Base-by-base conservation (phyloP, 352 stramenopile genomes). In the Phytopythium oedochilum region DNA sequence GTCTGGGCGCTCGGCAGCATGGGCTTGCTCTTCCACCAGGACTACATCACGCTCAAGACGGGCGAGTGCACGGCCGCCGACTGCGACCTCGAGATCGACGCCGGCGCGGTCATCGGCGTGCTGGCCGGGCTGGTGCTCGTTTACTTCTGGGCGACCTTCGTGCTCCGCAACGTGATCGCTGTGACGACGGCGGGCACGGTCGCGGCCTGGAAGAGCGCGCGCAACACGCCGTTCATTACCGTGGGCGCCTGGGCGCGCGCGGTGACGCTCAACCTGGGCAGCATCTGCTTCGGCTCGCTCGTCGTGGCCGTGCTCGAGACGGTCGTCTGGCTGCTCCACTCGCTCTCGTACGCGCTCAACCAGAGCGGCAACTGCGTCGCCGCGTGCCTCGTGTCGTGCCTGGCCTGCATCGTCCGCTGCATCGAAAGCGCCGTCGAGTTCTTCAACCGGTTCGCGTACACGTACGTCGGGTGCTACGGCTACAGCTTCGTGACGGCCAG, bases 281-380 rank as follows among this genome's bases (percentile, higher is more conserved):
- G 76, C 31, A 98, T 98, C 60, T 98, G 83, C 75, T 92, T 96
- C 50, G 89, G 89, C 20, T 96, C 88, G 52, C 75, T 97, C 36
- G 83, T 96, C 38, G 89, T 97, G 46, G 88, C 89, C n/a, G 86
- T 97, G 39, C 65, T 97, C n/a, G 81, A 97, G 53, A 79, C 86
- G 25, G 73, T 92, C 20, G 68, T 78, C 26, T 70, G 74, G 60
- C 74, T 92, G 34, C 62, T 94, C 42, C 75, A 77, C 52, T 73
- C 85, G 29, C 55, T 97, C 26, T 66, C 80, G 56, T 83, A 67
- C 57, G 66, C 89, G 36, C 66, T 79, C 20, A 70, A 59, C 35
- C 60, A 77, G 47, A 88, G 71, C 31, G 84, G 82, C 59, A 94
- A 88, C 57, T 96, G 86, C 61, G 83, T 83, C 36, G 70, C 83